Percentiles rank a stretch among this genome's conserved stretches.
Evolutionary conservation across 208 protist genomes (phyloP).

Genomic region (Crithidia sp.): DNA sequence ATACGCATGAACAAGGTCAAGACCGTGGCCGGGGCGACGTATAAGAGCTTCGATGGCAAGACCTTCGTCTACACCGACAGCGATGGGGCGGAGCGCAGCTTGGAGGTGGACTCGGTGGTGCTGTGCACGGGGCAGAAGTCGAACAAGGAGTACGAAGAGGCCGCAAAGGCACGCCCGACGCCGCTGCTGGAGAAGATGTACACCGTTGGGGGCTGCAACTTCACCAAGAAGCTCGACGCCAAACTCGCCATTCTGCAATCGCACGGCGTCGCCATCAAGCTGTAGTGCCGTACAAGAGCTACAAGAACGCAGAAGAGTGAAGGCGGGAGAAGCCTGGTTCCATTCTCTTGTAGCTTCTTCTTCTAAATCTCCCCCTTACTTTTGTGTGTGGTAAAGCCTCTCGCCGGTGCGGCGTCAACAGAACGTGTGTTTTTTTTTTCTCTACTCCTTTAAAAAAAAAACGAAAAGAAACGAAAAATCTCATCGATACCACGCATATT

Average conservation of each 20-base stretch:
- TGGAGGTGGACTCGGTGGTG: conserved; percentile 85
- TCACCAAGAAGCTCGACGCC: conserved; percentile 74
- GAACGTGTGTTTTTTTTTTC: conserved; percentile 7
- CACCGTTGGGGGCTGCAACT: conserved; percentile 69
- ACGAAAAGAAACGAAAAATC: too few relatives aligned
- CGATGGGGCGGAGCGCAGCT: conserved; percentile 36
- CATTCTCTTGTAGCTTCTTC: too few relatives aligned
- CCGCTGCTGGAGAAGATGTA: conserved; percentile 34
- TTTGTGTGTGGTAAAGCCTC: neutral
- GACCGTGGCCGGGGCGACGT: conserved; percentile 69
- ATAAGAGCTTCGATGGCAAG: conserved; percentile 86
- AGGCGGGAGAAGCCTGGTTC: too few relatives aligned
- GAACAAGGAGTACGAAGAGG: conserved; percentile 48
- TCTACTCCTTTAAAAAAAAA: neutral
- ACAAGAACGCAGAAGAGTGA: too few relatives aligned
- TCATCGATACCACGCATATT: too few relatives aligned
- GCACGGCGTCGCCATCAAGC: conserved; percentile 45
- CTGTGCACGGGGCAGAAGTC: conserved; percentile 89
- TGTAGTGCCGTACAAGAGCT: conserved; percentile 19
- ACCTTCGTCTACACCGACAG: conserved; percentile 55
- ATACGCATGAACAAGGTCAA: conserved; percentile 80
- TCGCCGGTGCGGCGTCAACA: neutral
- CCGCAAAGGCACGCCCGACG: conserved; percentile 12
- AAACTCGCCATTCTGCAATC: conserved; percentile 84
- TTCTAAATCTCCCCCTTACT: neutral